These are phyloP conservation scores for Stentor coeruleus DNA, from an alignment of 73 alveolate genomes.

Conservation along the genomic window DNA sequence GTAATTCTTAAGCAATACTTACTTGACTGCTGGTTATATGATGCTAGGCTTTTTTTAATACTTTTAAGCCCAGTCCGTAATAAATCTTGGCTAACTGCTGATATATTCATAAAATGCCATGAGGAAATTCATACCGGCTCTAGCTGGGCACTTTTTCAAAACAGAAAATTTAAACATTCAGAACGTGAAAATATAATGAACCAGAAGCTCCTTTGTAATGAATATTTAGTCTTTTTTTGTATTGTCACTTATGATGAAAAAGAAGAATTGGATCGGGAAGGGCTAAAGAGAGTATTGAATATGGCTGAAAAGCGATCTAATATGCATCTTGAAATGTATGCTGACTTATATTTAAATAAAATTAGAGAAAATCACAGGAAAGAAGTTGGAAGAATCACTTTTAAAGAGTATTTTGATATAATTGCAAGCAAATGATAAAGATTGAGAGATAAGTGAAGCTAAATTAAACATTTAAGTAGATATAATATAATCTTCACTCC, in stretches of 20 bases:
- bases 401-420: no score
- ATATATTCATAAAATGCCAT: neutral
- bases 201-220: neutral
- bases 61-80: neutral
- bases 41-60: no score
- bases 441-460: no score
- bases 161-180: neutral
- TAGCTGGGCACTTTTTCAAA: neutral
- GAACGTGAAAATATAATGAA: neutral
- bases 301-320: neutral
- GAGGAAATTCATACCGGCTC: neutral
- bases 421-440: no score
- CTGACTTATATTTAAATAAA: neutral
- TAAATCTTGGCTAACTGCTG: neutral
- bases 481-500: no score
- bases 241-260: neutral
- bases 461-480: no score
- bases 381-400: no score
- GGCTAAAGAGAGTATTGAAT: neutral
- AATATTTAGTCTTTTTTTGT: neutral
- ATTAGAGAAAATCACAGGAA: neutral
- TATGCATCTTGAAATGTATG: neutral
- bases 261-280: neutral
- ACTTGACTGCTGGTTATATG: neutral
- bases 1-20: neutral